A percentile compares a stretch with the other conserved stretches of the same genome.
These are phyloP conservation scores for Trametes coccinea DNA, from an alignment of 768 basidiomycete genomes.

Conservation along the genomic window DNA sequence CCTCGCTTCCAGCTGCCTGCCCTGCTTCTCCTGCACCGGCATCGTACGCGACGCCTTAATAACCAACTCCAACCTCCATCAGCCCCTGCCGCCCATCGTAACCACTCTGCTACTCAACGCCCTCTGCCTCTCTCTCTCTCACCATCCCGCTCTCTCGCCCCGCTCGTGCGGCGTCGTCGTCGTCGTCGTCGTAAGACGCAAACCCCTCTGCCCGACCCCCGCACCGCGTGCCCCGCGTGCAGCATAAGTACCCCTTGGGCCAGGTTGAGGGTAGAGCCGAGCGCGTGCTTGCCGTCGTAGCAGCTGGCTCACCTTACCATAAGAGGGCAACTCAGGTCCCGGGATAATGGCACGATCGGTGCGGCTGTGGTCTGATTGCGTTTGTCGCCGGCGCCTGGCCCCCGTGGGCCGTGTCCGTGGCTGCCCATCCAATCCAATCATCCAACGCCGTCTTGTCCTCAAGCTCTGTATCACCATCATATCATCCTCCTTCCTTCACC, in stretches of 20 bases:
- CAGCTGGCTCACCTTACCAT: background rate
- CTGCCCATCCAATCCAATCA: no score
- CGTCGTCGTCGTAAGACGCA: background rate
- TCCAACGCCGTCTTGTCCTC: no score
- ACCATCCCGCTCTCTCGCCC: background rate
- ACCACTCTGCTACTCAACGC: background rate
- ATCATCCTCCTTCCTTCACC: no score
- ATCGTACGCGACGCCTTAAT: slow-evolving; percentile 6
- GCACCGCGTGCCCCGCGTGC: background rate
- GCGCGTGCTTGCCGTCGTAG: background rate
- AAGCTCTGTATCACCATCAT: no score
- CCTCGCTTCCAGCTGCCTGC: slow-evolving; percentile 6
- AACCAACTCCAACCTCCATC: background rate
- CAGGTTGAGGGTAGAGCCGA: background rate
- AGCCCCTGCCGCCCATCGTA: background rate
- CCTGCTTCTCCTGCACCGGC: slow-evolving; percentile 12
- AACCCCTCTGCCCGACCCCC: background rate
- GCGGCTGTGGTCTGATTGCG: slow-evolving; percentile 21
- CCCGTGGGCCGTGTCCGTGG: background rate
- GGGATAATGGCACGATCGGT: slow-evolving; percentile 15
- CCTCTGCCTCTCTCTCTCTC: background rate
- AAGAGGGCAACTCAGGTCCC: background rate
- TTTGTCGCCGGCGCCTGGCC: slow-evolving; percentile 8
- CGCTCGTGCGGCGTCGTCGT: background rate
- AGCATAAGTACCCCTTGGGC: background rate